Base-by-base conservation (phyloP, 106 monocot species). In the Agapanthus africanus region DNA sequence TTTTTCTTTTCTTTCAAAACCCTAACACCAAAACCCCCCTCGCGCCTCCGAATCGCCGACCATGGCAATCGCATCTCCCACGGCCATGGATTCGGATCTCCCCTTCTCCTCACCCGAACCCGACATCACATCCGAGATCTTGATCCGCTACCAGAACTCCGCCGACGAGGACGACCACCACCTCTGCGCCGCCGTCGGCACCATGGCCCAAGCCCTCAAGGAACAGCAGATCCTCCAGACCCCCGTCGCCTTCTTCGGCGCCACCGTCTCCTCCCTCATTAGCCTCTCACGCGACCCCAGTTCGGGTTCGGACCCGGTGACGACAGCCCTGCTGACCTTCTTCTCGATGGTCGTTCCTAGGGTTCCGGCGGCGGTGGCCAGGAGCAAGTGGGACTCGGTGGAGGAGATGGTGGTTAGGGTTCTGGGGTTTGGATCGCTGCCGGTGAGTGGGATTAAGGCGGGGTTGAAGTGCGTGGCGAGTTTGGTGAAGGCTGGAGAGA, bases 201-300 rank as follows among this genome's bases (percentile, higher is more conserved):
- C 83, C 67, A 87, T 93, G 37, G 56, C 87, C 57, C 90, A 90
- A 66, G 73, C 90, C 46, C 79, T 99, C 16, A 90, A 79, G 54
- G 90, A 87, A 40, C 77, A 85, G 38, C 60, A 76, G 0, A 59
- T 90, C 22, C 66, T 87, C 26, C 85, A 78, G 26, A 81, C 76
- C 18, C 93, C 99, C 50, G 85, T 83, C 26, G 77, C 99, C 42
- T 99, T 85, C 78, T 99, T 93, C 74, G 87, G 70, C 36, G 99
- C 93, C 67, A 56, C 83, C 37, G 47, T 70, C 33, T 74, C 93
- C 37, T 74, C 93, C 36, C 83, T 99, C 69, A 66, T 73, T 11
- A 69, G 75, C 21, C 76, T 87, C 59, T 81, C 77, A 3, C 80
- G 65, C 37, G 79, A 88, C 35, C 71, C 78, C 34, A 44, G 74